Evolutionary conservation across 441 rosid genomes (phyloP).

Genomic region (Brassica balearica): DNA sequence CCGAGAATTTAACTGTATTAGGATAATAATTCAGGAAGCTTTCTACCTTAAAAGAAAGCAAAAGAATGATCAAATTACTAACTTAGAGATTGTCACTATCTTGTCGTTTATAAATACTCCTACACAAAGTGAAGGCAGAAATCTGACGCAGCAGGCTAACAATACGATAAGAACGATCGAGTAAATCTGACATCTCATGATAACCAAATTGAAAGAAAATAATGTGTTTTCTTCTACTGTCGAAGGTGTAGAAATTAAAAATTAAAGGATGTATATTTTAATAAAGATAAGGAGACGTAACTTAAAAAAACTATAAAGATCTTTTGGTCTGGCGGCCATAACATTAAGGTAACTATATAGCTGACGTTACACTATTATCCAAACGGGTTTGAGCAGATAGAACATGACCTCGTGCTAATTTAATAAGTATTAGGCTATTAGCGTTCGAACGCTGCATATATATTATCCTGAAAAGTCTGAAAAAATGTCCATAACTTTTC

Average conservation of each 20-base stretch:
- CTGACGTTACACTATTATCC: too few relatives aligned
- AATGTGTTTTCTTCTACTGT: too few relatives aligned
- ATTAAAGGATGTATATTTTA: too few relatives aligned
- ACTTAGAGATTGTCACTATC: not conserved
- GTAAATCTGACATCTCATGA: not conserved
- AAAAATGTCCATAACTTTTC: not conserved
- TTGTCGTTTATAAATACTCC: conserved; percentile 11
- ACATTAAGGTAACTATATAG: too few relatives aligned
- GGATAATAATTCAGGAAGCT: not conserved
- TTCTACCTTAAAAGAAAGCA: conserved; percentile 5
- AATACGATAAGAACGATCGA: conserved; percentile 10
- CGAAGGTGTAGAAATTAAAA: too few relatives aligned
- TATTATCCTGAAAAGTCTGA: not conserved
- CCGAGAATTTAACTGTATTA: not conserved
- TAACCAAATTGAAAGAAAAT: not conserved
- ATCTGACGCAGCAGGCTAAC: conserved; percentile 1
- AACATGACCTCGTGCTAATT: not conserved
- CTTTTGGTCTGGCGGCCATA: too few relatives aligned
- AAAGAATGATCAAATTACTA: not conserved
- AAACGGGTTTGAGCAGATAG: too few relatives aligned
- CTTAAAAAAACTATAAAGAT: too few relatives aligned
- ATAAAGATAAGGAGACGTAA: too few relatives aligned
- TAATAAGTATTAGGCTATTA: not conserved
- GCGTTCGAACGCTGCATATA: not conserved
- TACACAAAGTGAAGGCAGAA: not conserved